Percentiles rank a stretch among this genome's conserved stretches.
These are phyloP conservation scores for Yarrowia galli DNA, from an alignment of 1,139 yeast genomes.

Conservation along the genomic window DNA sequence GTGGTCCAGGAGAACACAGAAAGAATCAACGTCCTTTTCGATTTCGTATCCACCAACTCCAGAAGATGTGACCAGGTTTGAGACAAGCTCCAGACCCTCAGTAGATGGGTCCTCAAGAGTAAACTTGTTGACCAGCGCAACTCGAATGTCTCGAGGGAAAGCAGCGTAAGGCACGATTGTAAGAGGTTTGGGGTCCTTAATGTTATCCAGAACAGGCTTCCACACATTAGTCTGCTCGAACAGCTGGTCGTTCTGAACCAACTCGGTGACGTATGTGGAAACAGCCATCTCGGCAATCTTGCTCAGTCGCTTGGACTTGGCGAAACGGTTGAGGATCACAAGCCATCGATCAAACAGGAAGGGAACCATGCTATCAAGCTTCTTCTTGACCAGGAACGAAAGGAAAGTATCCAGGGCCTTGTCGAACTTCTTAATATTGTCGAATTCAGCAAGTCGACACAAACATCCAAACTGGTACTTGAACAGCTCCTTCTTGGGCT, in stretches of 20 bases:
- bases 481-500: constrained; percentile 9
- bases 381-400: constrained; percentile 41
- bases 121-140: constrained; percentile 17
- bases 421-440: constrained; percentile 42
- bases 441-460: constrained; percentile 44
- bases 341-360: constrained; percentile 46
- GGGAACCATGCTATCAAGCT: constrained; percentile 40
- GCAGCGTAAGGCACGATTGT: constrained; percentile 15
- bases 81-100: constrained; percentile 39
- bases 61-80: constrained; percentile 23
- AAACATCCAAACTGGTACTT: constrained; percentile 42
- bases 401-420: constrained; percentile 41
- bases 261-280: constrained; percentile 29
- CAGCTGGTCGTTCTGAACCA: constrained; percentile 27
- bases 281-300: constrained; percentile 17
- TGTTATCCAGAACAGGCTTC: constrained; percentile 11
- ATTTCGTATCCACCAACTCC: constrained; percentile 1
- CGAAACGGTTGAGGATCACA: constrained; percentile 42
- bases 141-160: constrained; percentile 39
- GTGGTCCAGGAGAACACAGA: constrained; percentile 6
- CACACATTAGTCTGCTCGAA: constrained; percentile 4
- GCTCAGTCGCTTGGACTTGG: constrained; percentile 9
- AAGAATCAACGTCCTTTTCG: constrained; percentile 19
- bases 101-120: constrained; percentile 23
- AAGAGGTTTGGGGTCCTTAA: constrained; percentile 20